These are phyloP conservation scores for Talaromyces sp. DNA, from an alignment of 2,329 filamentous ascomycete genomes.

Conservation along the genomic window DNA sequence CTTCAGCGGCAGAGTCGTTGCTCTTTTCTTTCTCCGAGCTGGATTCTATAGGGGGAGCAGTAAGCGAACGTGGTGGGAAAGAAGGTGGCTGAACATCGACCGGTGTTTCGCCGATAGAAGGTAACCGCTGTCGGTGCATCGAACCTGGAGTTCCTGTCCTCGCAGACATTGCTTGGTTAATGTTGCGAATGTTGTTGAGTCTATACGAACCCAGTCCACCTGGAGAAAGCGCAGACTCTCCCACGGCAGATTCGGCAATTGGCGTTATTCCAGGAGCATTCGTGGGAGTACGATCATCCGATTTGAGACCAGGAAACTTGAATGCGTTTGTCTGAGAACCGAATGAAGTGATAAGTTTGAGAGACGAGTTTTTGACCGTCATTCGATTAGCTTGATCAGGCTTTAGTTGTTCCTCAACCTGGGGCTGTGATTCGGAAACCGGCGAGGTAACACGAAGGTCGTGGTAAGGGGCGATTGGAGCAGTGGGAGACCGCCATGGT, in stretches of 20 bases:
- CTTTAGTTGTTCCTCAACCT: conserved; percentile 10
- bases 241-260: conserved; percentile 69
- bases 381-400: conserved; percentile 45
- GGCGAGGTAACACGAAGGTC: conserved; percentile 28
- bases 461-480: conserved; percentile 50
- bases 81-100: conserved; percentile 42
- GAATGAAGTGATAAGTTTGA: conserved; percentile 91
- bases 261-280: conserved; percentile 74
- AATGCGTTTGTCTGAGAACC: conserved; percentile 45
- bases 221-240: conserved; percentile 59
- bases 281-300: conserved; percentile 64
- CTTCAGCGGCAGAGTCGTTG: conserved; percentile 12
- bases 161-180: conserved; percentile 65
- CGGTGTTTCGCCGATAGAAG: conserved; percentile 70
- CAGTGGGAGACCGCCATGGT: conserved; percentile 81
- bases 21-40: conserved; percentile 42
- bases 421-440: conserved; percentile 49
- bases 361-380: conserved; percentile 71
- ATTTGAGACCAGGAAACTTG: conserved; percentile 54
- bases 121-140: conserved; percentile 58
- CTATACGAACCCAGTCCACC: conserved; percentile 55
- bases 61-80: conserved; percentile 36
- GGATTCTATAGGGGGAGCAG: conserved; percentile 41
- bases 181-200: conserved; percentile 55
- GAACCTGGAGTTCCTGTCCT: conserved; percentile 56